A percentile compares a stretch with the other conserved stretches of the same genome.
phyloP scores from a whole-genome alignment of 495 filamentous ascomycete genomes.

The Daldinia bambusicola region DNA sequence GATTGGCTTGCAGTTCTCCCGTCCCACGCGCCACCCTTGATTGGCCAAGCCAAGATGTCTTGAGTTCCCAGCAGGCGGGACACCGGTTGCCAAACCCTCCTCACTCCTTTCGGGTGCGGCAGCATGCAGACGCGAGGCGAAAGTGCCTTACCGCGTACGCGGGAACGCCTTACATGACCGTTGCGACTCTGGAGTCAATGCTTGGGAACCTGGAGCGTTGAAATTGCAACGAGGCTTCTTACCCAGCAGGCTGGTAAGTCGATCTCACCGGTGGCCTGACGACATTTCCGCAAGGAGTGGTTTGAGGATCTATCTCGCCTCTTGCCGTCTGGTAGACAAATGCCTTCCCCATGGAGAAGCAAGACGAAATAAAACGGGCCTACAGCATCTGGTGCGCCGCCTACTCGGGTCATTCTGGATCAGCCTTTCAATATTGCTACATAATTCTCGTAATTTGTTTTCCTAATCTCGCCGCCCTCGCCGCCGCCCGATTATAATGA shows the following conservation, averaged over 20 bases:
- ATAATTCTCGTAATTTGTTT: conserved; percentile 12
- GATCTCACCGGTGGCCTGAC: conserved; percentile 29
- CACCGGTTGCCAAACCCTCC: conserved; percentile 27
- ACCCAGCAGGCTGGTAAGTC: conserved; percentile 43
- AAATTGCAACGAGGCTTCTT: conserved; percentile 29
- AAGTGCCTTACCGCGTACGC: conserved; percentile 41
- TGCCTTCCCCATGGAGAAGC: conserved; percentile 14
- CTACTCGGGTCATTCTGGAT: conserved; percentile 10
- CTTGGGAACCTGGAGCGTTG: conserved; percentile 16
- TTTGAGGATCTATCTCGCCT: conserved; percentile 22
- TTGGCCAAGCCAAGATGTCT: conserved; percentile 40
- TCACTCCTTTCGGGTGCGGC: conserved; percentile 40
- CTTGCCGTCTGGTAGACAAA: not conserved
- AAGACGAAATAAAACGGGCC: conserved; percentile 6
- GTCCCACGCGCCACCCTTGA: conserved; percentile 29
- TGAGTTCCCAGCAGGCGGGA: conserved; percentile 39
- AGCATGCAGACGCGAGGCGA: conserved; percentile 46
- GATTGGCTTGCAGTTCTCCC: conserved; percentile 41
- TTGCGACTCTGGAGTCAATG: conserved; percentile 29
- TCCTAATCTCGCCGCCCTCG: conserved; percentile 20
- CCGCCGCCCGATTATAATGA: conserved; percentile 16
- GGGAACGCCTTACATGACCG: conserved; percentile 36
- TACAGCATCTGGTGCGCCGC: conserved; percentile 6
- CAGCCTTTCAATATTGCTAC: conserved; percentile 19
- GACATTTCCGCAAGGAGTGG: conserved; percentile 23